Evolutionary conservation across 2,329 filamentous ascomycete species (phyloP), one percentile per base, ranked within the genome.

Genomic region (Didymella pomorum): DNA sequence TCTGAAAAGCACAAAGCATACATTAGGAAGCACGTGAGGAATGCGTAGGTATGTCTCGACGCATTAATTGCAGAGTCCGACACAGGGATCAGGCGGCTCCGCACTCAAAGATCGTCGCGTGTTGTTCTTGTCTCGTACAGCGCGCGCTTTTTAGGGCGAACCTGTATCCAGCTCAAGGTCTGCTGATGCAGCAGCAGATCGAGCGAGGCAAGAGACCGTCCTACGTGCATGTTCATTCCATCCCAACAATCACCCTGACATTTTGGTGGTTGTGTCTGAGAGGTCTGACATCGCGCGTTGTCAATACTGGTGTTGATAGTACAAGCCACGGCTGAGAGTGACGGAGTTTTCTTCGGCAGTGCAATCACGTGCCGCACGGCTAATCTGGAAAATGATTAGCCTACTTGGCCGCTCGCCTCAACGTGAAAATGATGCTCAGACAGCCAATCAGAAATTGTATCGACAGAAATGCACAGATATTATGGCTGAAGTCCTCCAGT

Each of bases 71-170:
- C 74, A 67, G 70, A 72, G 64, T 60, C 65, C 73, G 68, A 66
- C 70, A 73, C 66, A 65, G 60, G 62, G 47, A 42, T 68, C 62
- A 65, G 63, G 58, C 70, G 73, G 72, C 59, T 64, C 65, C 74
- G 75, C 76, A 77, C 75, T 77, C 75, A 77, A 77, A 76, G 67
- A 76, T 75, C 69, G 72, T 74, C 73, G 71, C 66, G 35, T 50
- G 20, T 75, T 67, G 46, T 52, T 77, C 71, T 77, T 66, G 75
- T 77, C 75, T 76, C 75, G 61, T 77, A 75, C 75, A 67, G 29
- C 48, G 26, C 12, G 46, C 33, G 25, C 56, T 54, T 58, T 51
- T 35, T 25, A 44, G 52, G 43, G 57, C 41, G 28, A 55, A 28
- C 42, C 62, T 65, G 71, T 62, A 77, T 77, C 75, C 75, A 77